Evolutionary conservation across 306 rosid species (phyloP).

Genomic region (Acacia confusa): DNA sequence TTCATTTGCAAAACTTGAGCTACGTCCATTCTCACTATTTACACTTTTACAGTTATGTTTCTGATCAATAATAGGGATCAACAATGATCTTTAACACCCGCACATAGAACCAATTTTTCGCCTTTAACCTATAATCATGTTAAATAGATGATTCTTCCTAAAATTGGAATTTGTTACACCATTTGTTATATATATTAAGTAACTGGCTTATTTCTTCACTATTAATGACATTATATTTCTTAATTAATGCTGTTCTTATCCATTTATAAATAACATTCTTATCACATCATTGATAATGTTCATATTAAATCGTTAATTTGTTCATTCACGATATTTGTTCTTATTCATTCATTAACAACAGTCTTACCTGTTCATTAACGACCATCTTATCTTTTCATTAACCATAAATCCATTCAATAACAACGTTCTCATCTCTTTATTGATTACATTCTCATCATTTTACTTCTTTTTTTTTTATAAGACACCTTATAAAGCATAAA

Average conservation of each 20-base stretch:
- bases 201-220: no score
- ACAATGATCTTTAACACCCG: background rate
- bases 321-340: background rate
- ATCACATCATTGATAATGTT: background rate
- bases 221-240: no score
- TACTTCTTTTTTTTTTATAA: no score
- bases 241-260: background rate
- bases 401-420: no score
- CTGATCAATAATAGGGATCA: background rate
- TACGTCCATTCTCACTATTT: background rate
- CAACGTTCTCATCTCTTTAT: no score
- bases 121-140: background rate
- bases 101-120: background rate
- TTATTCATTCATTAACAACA: background rate
- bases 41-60: background rate
- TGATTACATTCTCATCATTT: background rate
- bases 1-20: background rate
- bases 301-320: background rate
- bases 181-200: no score
- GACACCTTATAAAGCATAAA: no score
- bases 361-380: background rate
- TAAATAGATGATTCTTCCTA: background rate
- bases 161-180: background rate
- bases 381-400: no score
- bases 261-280: no score